phyloP scores from a whole-genome alignment of 495 filamentous ascomycete genomes.

The Aspergillus bridgeri region DNA sequence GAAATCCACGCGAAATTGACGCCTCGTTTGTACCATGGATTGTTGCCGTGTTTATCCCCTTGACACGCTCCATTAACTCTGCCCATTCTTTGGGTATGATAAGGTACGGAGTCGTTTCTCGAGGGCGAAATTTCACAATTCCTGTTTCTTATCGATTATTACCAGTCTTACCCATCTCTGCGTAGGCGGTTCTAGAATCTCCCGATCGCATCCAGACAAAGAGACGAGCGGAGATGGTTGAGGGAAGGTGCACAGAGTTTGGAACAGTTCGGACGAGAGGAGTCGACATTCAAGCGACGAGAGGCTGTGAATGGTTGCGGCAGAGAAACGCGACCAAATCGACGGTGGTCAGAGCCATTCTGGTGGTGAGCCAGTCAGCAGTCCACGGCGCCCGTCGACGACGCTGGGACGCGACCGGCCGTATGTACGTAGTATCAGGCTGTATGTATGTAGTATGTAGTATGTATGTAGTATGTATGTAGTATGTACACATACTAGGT shows the following conservation, averaged over 20 bases:
- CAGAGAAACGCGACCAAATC: constrained; percentile 11
- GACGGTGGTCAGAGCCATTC: constrained; percentile 11
- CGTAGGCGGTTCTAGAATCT: not conserved
- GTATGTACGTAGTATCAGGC: constrained; percentile 7
- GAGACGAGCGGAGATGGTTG: not conserved
- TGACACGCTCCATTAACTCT: not conserved
- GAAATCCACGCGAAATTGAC: not conserved
- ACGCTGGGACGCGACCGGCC: constrained; percentile 18
- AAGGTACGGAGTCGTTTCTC: no score
- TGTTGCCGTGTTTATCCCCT: not conserved
- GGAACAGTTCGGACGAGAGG: not conserved
- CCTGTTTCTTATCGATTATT: no score
- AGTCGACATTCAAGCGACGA: not conserved
- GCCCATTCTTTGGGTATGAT: not conserved
- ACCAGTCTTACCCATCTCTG: not conserved
- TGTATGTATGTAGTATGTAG: not conserved
- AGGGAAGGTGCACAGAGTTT: not conserved
- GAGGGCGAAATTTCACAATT: not conserved
- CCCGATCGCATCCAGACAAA: not conserved
- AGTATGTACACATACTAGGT: not conserved
- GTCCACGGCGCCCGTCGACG: constrained; percentile 12
- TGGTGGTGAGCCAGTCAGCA: constrained; percentile 16
- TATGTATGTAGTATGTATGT: constrained; percentile 2
- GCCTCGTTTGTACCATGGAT: not conserved
- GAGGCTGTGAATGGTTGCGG: constrained; percentile 5